Evolutionary conservation across 768 basidiomycete genomes (phyloP), one percentile per base, ranked within the genome.

Genomic region (Agrocybe pediades): DNA sequence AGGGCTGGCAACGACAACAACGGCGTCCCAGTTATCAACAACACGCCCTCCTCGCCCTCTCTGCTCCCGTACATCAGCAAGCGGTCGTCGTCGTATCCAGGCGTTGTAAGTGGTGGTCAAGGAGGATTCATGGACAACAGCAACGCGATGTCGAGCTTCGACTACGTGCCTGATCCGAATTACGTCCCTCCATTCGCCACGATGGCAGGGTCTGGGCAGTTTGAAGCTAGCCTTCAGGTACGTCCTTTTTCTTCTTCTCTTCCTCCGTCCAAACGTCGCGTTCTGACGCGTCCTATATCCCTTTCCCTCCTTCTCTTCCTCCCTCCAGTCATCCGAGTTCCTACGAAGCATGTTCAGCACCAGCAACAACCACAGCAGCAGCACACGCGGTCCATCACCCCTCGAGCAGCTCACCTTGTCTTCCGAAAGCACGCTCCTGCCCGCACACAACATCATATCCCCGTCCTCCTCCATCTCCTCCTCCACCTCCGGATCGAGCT

Each of bases 11-110:
- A n/a, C n/a, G n/a, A n/a, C n/a, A n/a, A n/a, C n/a, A n/a, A n/a
- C n/a, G n/a, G n/a, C n/a, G n/a, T n/a, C n/a, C n/a, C n/a, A n/a
- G n/a, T n/a, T n/a, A n/a, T n/a, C n/a, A n/a, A n/a, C n/a, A n/a
- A n/a, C n/a, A n/a, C n/a, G n/a, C n/a, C n/a, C n/a, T n/a, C n/a
- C n/a, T n/a, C n/a, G n/a, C n/a, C n/a, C n/a, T n/a, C n/a, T n/a
- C n/a, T n/a, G 11, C 72, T 78, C 6, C 65, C 78, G 4, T 78
- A 77, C 29, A 80, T 86, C 74, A 85, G 85, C 74, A 81, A 78
- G 61, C 78, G 84, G 49, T 82, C 86, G 49, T 69, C 83, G 29
- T 76, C 83, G 27, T 74, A 78, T 65, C 74, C 80, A 39, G 75
- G 77, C 58, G n/a, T n/a, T n/a, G n/a, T n/a, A n/a, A n/a, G n/a